Evolutionary conservation across 306 rosid species (phyloP).

Genomic region (Alnus glutinosa): DNA sequence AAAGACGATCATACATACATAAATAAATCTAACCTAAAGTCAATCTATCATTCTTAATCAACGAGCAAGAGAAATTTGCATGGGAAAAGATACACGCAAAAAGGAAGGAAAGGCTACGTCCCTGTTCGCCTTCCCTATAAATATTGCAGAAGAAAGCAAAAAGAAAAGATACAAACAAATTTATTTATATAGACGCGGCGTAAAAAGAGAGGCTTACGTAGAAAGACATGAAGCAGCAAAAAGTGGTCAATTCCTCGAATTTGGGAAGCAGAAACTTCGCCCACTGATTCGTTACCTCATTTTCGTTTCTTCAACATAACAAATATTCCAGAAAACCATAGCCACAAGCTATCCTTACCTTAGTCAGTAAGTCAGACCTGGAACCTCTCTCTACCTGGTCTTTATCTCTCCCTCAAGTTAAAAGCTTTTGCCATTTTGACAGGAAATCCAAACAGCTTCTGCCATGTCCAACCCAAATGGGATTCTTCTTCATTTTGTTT

Average conservation of each 20-base stretch:
- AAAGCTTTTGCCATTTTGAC: slow-evolving; percentile 26
- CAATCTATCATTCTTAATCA: background rate
- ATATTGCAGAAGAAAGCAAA: background rate
- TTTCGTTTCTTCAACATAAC: slow-evolving; percentile 40
- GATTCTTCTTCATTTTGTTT: slow-evolving; percentile 31
- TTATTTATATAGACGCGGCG: background rate
- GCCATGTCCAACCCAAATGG: slow-evolving; percentile 45
- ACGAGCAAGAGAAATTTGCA: background rate
- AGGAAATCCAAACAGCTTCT: slow-evolving; percentile 13
- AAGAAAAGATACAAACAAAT: slow-evolving; percentile 1
- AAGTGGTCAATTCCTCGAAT: slow-evolving; percentile 39
- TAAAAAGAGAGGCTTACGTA: slow-evolving; percentile 28
- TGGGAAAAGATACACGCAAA: background rate
- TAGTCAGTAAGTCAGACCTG: slow-evolving; percentile 46
- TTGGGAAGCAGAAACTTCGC: slow-evolving; percentile 46
- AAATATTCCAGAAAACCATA: slow-evolving; percentile 45
- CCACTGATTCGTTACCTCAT: slow-evolving; percentile 71
- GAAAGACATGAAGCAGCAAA: slow-evolving; percentile 32
- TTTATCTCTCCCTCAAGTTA: slow-evolving; percentile 22
- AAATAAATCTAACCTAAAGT: too few relatives aligned
- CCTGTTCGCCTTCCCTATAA: background rate
- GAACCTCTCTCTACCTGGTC: background rate
- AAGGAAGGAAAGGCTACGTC: background rate
- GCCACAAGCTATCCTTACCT: slow-evolving; percentile 74
- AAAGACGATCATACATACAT: too few relatives aligned